A percentile compares a stretch with the other conserved stretches of the same genome.
Conservation (phyloP, 495 filamentous ascomycete genomes). For the Annulohypoxylon nitens region DNA sequence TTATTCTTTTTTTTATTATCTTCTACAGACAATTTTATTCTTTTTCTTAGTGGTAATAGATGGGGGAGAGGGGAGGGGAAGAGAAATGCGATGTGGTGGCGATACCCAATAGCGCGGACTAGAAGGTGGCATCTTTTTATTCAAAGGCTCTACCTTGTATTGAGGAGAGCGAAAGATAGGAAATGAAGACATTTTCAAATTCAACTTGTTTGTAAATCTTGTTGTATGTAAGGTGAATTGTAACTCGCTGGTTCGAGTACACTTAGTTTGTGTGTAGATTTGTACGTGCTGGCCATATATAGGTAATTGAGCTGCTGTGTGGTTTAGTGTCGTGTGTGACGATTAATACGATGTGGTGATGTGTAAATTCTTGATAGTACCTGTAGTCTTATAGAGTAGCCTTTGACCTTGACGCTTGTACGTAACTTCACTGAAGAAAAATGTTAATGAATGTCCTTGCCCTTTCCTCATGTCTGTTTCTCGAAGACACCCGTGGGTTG, state of each 20-base stretch:
- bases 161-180: slow-evolving; percentile 27
- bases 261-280: neutral
- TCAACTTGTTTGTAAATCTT: neutral
- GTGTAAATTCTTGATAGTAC: neutral
- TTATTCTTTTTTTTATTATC: slow-evolving; percentile 23
- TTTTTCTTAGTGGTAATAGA: slow-evolving; percentile 37
- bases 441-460: no score
- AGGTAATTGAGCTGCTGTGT: slow-evolving; percentile 1
- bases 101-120: slow-evolving; percentile 46
- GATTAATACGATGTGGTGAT: neutral
- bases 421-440: no score
- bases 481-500: no score
- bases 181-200: slow-evolving; percentile 24
- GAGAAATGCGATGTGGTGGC: slow-evolving; percentile 16
- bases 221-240: slow-evolving; percentile 30
- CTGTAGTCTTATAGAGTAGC: neutral
- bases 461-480: no score
- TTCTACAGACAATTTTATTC: neutral
- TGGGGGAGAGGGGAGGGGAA: neutral
- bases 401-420: no score
- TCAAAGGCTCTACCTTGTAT: slow-evolving; percentile 1
- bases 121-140: slow-evolving; percentile 14
- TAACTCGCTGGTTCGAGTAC: slow-evolving; percentile 15
- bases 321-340: neutral
- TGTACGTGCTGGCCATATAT: slow-evolving; percentile 4